Conservation (phyloP, 345 rosid species). For the Barbarea vulgaris region DNA sequence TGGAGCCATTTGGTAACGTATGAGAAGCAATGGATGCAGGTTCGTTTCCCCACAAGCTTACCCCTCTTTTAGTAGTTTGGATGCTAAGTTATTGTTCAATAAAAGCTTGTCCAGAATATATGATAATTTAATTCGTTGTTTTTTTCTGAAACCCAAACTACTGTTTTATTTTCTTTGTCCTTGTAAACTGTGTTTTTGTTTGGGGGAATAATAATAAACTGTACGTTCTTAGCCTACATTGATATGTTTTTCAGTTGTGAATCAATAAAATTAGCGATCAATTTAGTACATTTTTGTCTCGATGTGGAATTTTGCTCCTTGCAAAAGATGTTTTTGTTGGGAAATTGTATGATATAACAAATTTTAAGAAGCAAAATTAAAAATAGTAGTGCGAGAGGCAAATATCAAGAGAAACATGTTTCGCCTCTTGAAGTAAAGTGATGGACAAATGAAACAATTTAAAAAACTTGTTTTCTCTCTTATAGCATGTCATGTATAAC, state of each 20-base stretch:
- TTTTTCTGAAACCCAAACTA: neutral
- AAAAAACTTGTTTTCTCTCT: neutral
- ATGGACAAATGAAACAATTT: neutral
- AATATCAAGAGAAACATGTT: neutral
- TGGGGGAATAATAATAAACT: neutral
- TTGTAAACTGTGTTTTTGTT: neutral
- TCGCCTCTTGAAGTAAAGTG: neutral
- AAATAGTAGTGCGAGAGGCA: neutral
- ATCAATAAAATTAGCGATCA: neutral
- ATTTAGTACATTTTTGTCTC: neutral
- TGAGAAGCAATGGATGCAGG: constrained; percentile 87
- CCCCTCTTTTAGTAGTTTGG: constrained; percentile 62
- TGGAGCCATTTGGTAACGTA: constrained; percentile 71
- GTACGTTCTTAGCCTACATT: constrained; percentile 3
- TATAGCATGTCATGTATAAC: neutral
- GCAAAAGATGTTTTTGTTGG: neutral
- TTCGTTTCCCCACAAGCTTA: constrained; percentile 74
- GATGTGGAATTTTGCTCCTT: neutral
- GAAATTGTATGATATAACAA: neutral
- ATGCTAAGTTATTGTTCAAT: neutral
- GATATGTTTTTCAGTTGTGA: constrained; percentile 2
- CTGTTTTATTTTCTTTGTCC: neutral
- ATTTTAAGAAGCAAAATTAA: neutral
- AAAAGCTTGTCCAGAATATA: constrained; percentile 9
- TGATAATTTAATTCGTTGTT: neutral